Conservation (phyloP, 768 basidiomycete genomes). For the Tricholoma hemisulphureum region DNA sequence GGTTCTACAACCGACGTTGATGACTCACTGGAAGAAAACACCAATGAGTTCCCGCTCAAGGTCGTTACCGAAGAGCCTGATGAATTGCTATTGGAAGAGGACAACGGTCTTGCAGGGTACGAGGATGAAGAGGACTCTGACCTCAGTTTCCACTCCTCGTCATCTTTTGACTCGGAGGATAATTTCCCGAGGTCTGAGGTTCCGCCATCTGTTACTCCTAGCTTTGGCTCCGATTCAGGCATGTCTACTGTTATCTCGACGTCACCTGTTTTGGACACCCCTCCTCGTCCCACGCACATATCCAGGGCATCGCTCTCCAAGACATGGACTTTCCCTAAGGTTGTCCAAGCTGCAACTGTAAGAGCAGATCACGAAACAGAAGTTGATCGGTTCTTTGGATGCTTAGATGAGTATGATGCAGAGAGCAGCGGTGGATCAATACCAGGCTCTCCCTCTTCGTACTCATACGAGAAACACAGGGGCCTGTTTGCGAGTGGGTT, state of each 20-base stretch:
- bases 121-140: slow-evolving; percentile 70
- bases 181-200: slow-evolving; percentile 38
- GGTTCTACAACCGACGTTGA: slow-evolving; percentile 72
- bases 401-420: slow-evolving; percentile 54
- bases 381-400: slow-evolving; percentile 79
- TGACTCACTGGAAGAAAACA: slow-evolving; percentile 41
- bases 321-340: slow-evolving; percentile 66
- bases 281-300: slow-evolving; percentile 25
- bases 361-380: slow-evolving; percentile 31
- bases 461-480: slow-evolving; percentile 57
- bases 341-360: slow-evolving; percentile 16
- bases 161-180: slow-evolving; percentile 55
- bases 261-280: slow-evolving; percentile 26
- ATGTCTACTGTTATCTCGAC: slow-evolving; percentile 17
- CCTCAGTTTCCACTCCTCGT: slow-evolving; percentile 46
- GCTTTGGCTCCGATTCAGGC: slow-evolving; percentile 20
- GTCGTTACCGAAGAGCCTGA: slow-evolving; percentile 56
- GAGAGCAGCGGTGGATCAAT: slow-evolving; percentile 32
- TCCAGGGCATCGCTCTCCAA: slow-evolving; percentile 52
- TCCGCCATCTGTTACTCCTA: slow-evolving; percentile 18
- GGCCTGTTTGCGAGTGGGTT: slow-evolving; percentile 57
- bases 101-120: slow-evolving; percentile 60
- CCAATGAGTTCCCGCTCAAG: slow-evolving; percentile 49
- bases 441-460: slow-evolving; percentile 43
- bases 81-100: slow-evolving; percentile 43